phyloP scores from a whole-genome alignment of 1,139 yeast genomes.

The Kurtzmaniella natalensis region DNA sequence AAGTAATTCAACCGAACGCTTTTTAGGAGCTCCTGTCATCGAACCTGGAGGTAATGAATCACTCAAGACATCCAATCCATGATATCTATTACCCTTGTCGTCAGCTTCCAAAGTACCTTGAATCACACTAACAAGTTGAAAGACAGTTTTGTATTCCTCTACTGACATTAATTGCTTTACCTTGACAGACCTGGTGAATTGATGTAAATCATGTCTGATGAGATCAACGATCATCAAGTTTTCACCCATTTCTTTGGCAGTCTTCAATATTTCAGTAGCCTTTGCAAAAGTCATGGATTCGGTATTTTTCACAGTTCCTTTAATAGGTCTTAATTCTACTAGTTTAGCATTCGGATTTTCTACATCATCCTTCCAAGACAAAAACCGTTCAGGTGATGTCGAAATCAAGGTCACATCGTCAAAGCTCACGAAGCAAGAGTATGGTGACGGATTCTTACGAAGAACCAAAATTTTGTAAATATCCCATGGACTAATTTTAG shows the following conservation, averaged over 20 bases:
- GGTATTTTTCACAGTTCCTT: slow-evolving; percentile 83
- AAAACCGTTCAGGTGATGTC: slow-evolving; percentile 91
- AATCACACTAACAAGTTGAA: slow-evolving; percentile 86
- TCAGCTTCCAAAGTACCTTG: slow-evolving; percentile 53
- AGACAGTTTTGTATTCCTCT: slow-evolving; percentile 89
- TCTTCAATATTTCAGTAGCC: slow-evolving; percentile 64
- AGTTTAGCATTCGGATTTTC: slow-evolving; percentile 17
- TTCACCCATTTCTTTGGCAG: slow-evolving; percentile 94
- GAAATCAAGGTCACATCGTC: slow-evolving; percentile 71
- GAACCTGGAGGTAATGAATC: slow-evolving; percentile 95
- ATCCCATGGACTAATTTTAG: slow-evolving; percentile 60
- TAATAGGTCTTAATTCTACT: slow-evolving; percentile 89
- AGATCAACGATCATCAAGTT: slow-evolving; percentile 95
- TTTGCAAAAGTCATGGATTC: slow-evolving; percentile 44
- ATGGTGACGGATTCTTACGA: slow-evolving; percentile 84
- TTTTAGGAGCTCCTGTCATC: slow-evolving; percentile 99
- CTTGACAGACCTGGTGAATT: slow-evolving; percentile 59
- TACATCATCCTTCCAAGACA: slow-evolving; percentile 61
- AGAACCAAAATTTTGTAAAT: slow-evolving; percentile 67
- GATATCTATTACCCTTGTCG: slow-evolving; percentile 24
- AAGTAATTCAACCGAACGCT: slow-evolving; percentile 80
- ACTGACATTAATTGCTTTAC: slow-evolving; percentile 84
- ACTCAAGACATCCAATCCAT: slow-evolving; percentile 75
- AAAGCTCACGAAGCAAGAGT: slow-evolving; percentile 75
- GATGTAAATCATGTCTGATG: slow-evolving; percentile 85